Percentiles rank a stretch among this genome's conserved stretches.
Conservation (phyloP, 768 basidiomycete species). For the Heimioporus sp. region DNA sequence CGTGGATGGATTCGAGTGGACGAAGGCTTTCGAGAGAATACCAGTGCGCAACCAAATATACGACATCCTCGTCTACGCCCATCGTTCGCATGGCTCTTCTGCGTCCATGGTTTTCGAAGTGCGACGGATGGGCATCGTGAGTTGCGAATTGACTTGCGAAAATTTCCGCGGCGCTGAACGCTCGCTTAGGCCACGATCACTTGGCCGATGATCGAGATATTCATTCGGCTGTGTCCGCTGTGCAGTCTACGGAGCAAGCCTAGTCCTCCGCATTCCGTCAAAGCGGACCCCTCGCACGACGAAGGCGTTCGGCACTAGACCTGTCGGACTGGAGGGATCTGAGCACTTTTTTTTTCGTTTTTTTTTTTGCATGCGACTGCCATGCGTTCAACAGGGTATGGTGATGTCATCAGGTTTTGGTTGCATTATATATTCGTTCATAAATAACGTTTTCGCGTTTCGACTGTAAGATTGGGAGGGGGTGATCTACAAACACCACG, state of each 20-base stretch:
- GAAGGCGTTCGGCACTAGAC: constrained; percentile 22
- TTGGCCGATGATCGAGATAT: constrained; percentile 74
- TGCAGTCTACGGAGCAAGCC: constrained; percentile 45
- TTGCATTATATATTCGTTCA: constrained; percentile 10
- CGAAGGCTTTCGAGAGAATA: constrained; percentile 53
- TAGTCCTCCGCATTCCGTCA: constrained; percentile 17
- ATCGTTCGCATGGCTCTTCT: constrained; percentile 55
- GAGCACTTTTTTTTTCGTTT: not conserved
- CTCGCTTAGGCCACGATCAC: constrained; percentile 58
- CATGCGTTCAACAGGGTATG: not conserved
- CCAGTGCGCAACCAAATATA: constrained; percentile 69
- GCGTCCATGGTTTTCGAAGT: constrained; percentile 55
- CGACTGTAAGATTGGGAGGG: not conserved
- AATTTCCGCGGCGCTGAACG: constrained; percentile 5
- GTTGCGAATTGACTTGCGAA: constrained; percentile 20
- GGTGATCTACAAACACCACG: constrained; percentile 8
- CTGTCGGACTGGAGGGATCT: not conserved
- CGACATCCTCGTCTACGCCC: constrained; percentile 65
- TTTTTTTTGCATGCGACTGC: not conserved
- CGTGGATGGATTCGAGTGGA: constrained; percentile 31
- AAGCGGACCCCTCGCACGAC: constrained; percentile 14
- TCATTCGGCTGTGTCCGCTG: constrained; percentile 57
- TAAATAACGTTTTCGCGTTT: constrained; percentile 14
- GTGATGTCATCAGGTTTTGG: constrained; percentile 1
- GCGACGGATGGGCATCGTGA: constrained; percentile 57